Conservation (phyloP, 768 basidiomycete genomes). For the Infundibulicybe gibba region DNA sequence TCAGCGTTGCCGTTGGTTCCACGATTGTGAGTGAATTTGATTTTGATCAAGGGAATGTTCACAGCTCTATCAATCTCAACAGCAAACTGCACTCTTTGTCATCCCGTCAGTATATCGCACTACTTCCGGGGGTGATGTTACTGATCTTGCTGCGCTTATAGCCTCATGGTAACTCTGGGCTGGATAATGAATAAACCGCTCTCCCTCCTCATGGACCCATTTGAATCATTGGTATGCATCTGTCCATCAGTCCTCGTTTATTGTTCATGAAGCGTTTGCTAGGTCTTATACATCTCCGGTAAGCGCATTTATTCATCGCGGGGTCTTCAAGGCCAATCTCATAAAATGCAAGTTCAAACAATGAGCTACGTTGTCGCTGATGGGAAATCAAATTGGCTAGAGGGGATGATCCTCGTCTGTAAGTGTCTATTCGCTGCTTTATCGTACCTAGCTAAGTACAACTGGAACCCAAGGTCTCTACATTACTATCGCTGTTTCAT, state of each 20-base stretch:
- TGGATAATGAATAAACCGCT: constrained; percentile 83
- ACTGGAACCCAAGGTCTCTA: constrained; percentile 49
- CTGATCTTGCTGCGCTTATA: constrained; percentile 17
- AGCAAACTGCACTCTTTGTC: constrained; percentile 86
- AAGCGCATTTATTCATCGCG: constrained; percentile 8
- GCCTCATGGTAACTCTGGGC: constrained; percentile 69
- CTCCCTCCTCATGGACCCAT: constrained; percentile 84
- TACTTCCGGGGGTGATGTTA: not conserved
- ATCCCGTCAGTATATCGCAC: constrained; percentile 61
- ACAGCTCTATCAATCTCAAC: not conserved
- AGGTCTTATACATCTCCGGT: constrained; percentile 44
- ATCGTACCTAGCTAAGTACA: not conserved
- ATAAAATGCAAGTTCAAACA: constrained; percentile 55
- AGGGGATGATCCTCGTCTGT: constrained; percentile 42
- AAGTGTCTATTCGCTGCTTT: not conserved
- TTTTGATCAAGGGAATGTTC: not conserved
- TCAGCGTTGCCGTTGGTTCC: constrained; percentile 88
- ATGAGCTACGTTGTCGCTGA: constrained; percentile 82
- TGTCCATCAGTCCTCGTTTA: constrained; percentile 3
- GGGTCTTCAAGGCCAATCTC: not conserved
- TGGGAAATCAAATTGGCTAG: constrained; percentile 82
- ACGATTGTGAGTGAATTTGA: constrained; percentile 56
- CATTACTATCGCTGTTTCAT: constrained; percentile 66
- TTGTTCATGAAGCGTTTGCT: not conserved
- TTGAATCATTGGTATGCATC: constrained; percentile 66